phyloP scores from a whole-genome alignment of 108 stramenopile species.

The Cyclotella kingstonii region DNA sequence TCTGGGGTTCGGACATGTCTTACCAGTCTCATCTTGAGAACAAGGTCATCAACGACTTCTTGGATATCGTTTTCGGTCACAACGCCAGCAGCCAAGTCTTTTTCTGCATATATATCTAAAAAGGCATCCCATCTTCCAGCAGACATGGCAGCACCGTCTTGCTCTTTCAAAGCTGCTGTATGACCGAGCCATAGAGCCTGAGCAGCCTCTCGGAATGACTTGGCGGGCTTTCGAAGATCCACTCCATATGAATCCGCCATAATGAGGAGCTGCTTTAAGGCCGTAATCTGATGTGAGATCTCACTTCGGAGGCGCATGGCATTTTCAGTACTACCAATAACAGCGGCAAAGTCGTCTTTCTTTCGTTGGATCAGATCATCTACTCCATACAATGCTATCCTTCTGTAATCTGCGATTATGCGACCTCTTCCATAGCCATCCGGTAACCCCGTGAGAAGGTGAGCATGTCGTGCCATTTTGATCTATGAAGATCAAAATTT shows the following conservation, averaged over 20 bases:
- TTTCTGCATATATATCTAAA: conserved; percentile 56
- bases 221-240: conserved; percentile 53
- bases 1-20: conserved; percentile 65
- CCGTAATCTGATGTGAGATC: conserved; percentile 56
- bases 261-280: conserved; percentile 44
- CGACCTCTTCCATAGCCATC: conserved; percentile 71
- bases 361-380: conserved; percentile 64
- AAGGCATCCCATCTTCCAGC: conserved; percentile 68
- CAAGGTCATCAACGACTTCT: conserved; percentile 54
- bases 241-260: conserved; percentile 63
- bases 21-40: conserved; percentile 50
- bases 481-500: conserved; percentile 43
- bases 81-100: conserved; percentile 47
- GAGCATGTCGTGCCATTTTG: conserved; percentile 56
- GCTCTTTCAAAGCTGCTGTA: conserved; percentile 65
- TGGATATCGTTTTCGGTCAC: conserved; percentile 58
- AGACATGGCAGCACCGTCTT: conserved; percentile 76
- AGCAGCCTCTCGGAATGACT: conserved; percentile 55
- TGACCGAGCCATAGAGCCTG: conserved; percentile 68
- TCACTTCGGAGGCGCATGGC: conserved; percentile 53
- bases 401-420: conserved; percentile 65
- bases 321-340: conserved; percentile 41
- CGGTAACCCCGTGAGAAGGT: conserved; percentile 67
- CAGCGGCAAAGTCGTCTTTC: conserved; percentile 47
- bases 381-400: conserved; percentile 63